These are phyloP conservation scores for Pseudoturritis turrita DNA, from an alignment of 345 rosid species.

Conservation along the genomic window DNA sequence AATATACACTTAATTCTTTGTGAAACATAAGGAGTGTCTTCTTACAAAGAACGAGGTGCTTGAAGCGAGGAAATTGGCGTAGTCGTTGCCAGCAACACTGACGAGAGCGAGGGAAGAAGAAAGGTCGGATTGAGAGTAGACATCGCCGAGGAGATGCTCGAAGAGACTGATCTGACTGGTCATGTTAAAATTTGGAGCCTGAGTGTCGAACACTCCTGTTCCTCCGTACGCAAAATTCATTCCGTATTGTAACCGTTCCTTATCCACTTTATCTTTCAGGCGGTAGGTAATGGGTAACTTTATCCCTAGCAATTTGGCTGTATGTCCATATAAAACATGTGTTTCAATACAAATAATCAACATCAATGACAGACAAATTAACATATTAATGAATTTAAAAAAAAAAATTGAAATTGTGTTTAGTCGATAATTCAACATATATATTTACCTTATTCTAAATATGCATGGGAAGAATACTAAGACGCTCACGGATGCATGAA, in stretches of 20 bases:
- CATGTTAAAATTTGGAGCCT: slow-evolving; percentile 45
- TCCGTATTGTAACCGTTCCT: slow-evolving; percentile 32
- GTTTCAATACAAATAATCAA: too few species aligned
- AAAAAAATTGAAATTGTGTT: too few species aligned
- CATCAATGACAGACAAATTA: too few species aligned
- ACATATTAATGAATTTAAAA: too few species aligned
- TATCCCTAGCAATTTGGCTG: slow-evolving; percentile 45
- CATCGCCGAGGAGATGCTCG: slow-evolving; percentile 31
- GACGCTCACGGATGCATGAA: too few species aligned
- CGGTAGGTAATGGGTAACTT: slow-evolving; percentile 53
- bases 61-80: slow-evolving; percentile 27
- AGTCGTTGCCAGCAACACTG: slow-evolving; percentile 63
- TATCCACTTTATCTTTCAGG: slow-evolving; percentile 25
- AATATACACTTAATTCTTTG: too few species aligned
- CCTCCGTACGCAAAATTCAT: slow-evolving; percentile 77
- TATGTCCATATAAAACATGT: too few species aligned
- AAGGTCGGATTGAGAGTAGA: slow-evolving; percentile 31
- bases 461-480: too few species aligned
- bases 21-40: too few species aligned
- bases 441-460: too few species aligned
- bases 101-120: slow-evolving; percentile 43
- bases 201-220: slow-evolving; percentile 60
- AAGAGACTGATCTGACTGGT: slow-evolving; percentile 49
- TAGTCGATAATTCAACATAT: too few species aligned
- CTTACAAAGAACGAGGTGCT: slow-evolving; percentile 41